These are phyloP conservation scores for Escallonia herrerae DNA, from an alignment of 129 eudicot species.

Conservation along the genomic window DNA sequence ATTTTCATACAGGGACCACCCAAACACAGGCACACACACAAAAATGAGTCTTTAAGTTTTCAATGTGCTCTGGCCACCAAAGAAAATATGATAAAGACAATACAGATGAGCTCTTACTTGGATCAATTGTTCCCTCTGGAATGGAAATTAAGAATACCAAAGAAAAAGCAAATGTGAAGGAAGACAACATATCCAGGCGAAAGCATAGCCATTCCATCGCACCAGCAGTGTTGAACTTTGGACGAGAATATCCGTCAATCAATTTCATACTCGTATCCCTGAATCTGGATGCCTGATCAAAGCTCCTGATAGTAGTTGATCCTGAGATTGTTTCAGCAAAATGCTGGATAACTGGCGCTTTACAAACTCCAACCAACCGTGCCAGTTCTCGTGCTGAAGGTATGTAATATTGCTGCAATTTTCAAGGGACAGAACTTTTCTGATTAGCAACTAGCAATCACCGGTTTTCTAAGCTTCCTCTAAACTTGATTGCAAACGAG, in stretches of 20 bases:
- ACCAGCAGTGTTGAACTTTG: slow-evolving; percentile 65
- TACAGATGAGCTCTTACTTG: slow-evolving; percentile 40
- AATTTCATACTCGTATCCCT: slow-evolving; percentile 50
- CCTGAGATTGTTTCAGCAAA: slow-evolving; percentile 94
- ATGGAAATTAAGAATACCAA: slow-evolving; percentile 61
- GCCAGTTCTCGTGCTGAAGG: slow-evolving; percentile 88
- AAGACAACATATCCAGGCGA: slow-evolving; percentile 68
- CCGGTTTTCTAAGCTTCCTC: no score
- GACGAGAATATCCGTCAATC: slow-evolving; percentile 65
- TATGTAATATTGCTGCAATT: slow-evolving; percentile 69
- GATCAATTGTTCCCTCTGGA: slow-evolving; percentile 61
- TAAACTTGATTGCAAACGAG: no score
- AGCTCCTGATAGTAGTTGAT: slow-evolving; percentile 80
- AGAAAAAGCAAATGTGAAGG: slow-evolving; percentile 60
- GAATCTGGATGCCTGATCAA: slow-evolving; percentile 73
- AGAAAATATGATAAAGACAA: background rate
- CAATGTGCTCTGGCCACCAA: background rate
- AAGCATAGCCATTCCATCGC: slow-evolving; percentile 80
- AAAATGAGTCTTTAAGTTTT: background rate
- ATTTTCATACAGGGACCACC: background rate
- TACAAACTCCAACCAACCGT: slow-evolving; percentile 68
- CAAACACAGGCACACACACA: background rate
- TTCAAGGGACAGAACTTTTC: background rate
- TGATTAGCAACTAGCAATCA: no score
- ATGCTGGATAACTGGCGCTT: slow-evolving; percentile 94